phyloP scores from a whole-genome alignment of 2,329 filamentous ascomycete species.

The Plectosphaerella sp. region DNA sequence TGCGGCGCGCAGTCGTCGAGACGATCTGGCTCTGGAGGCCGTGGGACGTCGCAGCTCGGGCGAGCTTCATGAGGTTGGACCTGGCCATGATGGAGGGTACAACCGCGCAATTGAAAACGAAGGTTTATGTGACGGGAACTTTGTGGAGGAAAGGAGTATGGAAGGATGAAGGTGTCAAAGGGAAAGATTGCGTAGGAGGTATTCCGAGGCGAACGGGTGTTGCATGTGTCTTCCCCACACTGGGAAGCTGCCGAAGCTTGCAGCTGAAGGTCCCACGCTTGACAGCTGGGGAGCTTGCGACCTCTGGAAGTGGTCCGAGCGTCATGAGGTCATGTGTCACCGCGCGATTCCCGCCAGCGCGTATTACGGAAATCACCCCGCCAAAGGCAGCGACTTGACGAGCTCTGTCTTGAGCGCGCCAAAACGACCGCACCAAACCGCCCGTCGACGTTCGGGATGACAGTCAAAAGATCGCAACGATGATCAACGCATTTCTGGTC shows the following conservation, averaged over 20 bases:
- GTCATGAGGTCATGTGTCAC: conserved; percentile 7
- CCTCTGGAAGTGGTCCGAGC: not conserved
- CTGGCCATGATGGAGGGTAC: conserved; percentile 21
- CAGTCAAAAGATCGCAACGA: conserved; percentile 31
- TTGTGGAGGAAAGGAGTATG: not conserved
- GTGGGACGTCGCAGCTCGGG: conserved; percentile 27
- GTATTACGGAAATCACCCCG: not conserved
- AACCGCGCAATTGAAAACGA: too few relatives aligned
- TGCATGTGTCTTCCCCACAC: conserved; percentile 9
- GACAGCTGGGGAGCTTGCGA: conserved; percentile 4
- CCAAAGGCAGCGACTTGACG: not conserved
- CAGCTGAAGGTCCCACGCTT: conserved; percentile 2
- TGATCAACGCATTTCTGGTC: conserved; percentile 98
- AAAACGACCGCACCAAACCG: not conserved
- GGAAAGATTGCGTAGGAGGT: not conserved
- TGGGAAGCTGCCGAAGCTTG: conserved; percentile 4
- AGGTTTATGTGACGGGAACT: too few relatives aligned
- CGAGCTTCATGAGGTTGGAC: conserved; percentile 27
- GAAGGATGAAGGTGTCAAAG: not conserved
- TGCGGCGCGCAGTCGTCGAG: conserved; percentile 11
- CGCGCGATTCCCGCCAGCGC: not conserved
- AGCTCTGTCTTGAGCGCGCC: not conserved
- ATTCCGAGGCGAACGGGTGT: not conserved
- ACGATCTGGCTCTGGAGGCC: conserved; percentile 20
- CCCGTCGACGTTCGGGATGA: not conserved